A percentile compares a stretch with the other conserved stretches of the same genome.
These are phyloP conservation scores for Quercus ilex DNA, from an alignment of 306 rosid genomes.

Conservation along the genomic window DNA sequence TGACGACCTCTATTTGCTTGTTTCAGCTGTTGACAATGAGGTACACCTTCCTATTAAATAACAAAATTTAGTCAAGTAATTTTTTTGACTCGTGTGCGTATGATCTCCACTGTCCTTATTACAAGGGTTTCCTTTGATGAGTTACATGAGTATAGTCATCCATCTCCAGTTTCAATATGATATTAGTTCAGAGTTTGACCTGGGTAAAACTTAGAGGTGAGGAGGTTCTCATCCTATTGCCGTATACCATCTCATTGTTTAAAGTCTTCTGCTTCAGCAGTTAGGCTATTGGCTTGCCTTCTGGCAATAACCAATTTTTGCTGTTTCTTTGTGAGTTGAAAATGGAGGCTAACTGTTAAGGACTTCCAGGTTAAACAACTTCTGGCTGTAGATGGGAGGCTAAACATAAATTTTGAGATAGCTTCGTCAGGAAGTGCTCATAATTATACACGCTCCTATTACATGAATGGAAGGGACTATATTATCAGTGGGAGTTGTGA, in stretches of 20 bases:
- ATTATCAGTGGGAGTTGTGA: constrained; percentile 88
- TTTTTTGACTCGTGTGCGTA: neutral
- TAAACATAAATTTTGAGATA: constrained; percentile 65
- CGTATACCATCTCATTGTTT: neutral
- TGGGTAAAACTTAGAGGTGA: neutral
- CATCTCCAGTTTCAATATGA: neutral
- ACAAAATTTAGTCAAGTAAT: neutral
- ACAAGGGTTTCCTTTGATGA: neutral
- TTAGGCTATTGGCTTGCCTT: neutral
- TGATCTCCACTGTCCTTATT: neutral
- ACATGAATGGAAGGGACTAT: constrained; percentile 85
- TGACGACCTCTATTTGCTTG: constrained; percentile 82
- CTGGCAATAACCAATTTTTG: neutral
- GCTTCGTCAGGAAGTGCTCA: constrained; percentile 70
- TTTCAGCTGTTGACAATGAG: constrained; percentile 87
- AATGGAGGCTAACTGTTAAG: neutral
- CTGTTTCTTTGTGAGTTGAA: neutral
- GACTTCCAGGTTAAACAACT: constrained; percentile 64
- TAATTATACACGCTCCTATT: constrained; percentile 81
- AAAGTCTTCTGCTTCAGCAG: neutral
- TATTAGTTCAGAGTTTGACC: neutral
- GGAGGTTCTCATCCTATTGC: neutral
- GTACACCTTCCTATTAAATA: constrained; percentile 20
- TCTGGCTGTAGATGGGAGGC: constrained; percentile 80
- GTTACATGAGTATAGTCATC: neutral